Evolutionary conservation across 345 rosid species (phyloP), one percentile per base, ranked within the genome.

Genomic region (Eucalyptus brandiana): DNA sequence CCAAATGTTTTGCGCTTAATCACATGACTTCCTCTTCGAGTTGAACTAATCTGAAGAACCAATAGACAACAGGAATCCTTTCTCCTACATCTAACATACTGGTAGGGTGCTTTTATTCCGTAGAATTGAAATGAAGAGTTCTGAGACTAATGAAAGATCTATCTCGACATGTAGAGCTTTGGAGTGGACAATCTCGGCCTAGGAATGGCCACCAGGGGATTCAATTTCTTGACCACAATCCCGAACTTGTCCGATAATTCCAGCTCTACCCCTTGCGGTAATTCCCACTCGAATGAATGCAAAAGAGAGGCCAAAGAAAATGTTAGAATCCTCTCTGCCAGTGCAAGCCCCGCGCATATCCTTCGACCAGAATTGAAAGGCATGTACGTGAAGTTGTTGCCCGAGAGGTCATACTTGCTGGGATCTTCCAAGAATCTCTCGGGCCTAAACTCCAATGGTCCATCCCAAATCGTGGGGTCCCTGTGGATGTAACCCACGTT

Each of bases 311-410:
- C 50, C 86, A 94, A 85, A 3, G 91, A 62, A 32, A 88, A 92
- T 65, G 87, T 88, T 3, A 94, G 50, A 91, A 93, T 90, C 87
- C 90, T 93, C 88, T 95, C 96, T 1, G 93, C 97, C 89, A 94
- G 89, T 32, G 94, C 91, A 44, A 93, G 85, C 21, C 95, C 96
- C 1, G 95, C 92, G 23, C 96, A 95, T 23, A 93, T 87, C 89
- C 96, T 94, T 87, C 95, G 89, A 10, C 95, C 94, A 0, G 95
- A 92, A 26, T 95, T 95, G 80, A 95, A 94, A 1, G 96, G 95
- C 40, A 94, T 87, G 76, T 91, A 95, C 50, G 87, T 86, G 51
- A 92, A 92, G 47, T 93, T 87, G 30, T 91, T 93, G 2, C 97
- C 94, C 8, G 50, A 88, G 86, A 87, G 91, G 69, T 93, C 93